Percentiles rank a stretch among this genome's conserved stretches.
phyloP scores from a whole-genome alignment of 179 eudicot genomes.

The Sideroxylon spinosum region DNA sequence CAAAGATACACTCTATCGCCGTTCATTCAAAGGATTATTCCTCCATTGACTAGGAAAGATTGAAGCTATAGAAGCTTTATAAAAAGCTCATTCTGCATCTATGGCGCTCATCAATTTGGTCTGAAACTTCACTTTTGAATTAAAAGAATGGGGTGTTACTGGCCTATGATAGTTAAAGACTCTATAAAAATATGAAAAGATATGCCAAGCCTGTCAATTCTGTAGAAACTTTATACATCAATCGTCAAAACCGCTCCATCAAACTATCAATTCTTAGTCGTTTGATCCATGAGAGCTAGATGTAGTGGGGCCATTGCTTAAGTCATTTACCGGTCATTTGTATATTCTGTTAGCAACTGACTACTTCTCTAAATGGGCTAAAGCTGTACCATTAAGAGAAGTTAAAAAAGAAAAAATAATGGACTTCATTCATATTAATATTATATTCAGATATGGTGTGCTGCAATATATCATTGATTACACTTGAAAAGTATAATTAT shows the following conservation, averaged over 20 bases:
- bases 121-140: constrained; percentile 4
- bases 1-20: neutral
- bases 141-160: neutral
- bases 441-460: constrained; percentile 17
- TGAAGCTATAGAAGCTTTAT: neutral
- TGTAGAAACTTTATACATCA: too few species aligned
- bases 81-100: neutral
- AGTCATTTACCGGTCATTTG: constrained; percentile 13
- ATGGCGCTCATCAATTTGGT: neutral
- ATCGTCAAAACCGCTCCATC: neutral
- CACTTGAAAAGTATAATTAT: too few species aligned
- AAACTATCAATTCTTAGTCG: constrained; percentile 16
- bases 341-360: constrained; percentile 17
- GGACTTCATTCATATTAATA: constrained; percentile 12
- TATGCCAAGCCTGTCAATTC: too few species aligned
- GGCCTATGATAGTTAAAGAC: too few species aligned
- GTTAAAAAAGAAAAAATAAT: neutral
- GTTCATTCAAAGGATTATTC: neutral
- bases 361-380: constrained; percentile 21
- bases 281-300: constrained; percentile 21
- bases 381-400: constrained; percentile 8
- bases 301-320: constrained; percentile 17
- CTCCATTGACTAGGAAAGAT: neutral
- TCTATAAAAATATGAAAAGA: too few species aligned
- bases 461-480: constrained; percentile 16